phyloP scores from a whole-genome alignment of 768 basidiomycete genomes.

The Lentinula guzmanii region DNA sequence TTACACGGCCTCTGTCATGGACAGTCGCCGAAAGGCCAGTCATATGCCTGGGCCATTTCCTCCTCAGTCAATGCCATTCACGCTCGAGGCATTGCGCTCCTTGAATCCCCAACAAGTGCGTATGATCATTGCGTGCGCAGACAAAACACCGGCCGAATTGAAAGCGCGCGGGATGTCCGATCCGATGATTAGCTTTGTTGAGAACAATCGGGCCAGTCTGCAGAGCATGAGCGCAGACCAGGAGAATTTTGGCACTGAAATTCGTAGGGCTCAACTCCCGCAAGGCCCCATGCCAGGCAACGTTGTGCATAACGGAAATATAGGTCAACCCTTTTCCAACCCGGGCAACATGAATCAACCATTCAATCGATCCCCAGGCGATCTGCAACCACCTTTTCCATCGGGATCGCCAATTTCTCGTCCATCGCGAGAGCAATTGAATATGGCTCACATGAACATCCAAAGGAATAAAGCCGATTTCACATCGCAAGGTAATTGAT shows the following conservation, averaged over 20 bases:
- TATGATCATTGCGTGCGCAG: conserved; percentile 41
- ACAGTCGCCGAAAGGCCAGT: conserved; percentile 21
- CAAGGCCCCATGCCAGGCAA: not conserved
- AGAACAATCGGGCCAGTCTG: conserved; percentile 43
- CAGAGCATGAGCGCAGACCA: conserved; percentile 35
- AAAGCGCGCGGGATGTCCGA: conserved; percentile 44
- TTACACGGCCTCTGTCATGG: conserved; percentile 39
- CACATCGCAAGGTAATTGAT: conserved; percentile 4
- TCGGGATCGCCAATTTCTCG: not conserved
- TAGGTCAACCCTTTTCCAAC: not conserved
- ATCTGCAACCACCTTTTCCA: not conserved
- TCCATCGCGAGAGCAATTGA: not conserved
- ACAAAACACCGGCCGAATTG: conserved; percentile 43
- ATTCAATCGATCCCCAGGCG: not conserved
- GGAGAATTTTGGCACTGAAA: conserved; percentile 25
- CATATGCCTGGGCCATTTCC: conserved; percentile 6
- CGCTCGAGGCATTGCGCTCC: not conserved
- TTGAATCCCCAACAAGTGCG: conserved; percentile 29
- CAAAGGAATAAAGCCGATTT: conserved; percentile 7
- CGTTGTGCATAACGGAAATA: not conserved
- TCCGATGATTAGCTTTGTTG: conserved; percentile 49
- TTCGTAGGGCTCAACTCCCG: conserved; percentile 8
- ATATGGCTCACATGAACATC: conserved; percentile 6
- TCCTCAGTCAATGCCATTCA: conserved; percentile 1
- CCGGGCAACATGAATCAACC: not conserved